These are phyloP conservation scores for Schizochytrium sp. DNA, from an alignment of 108 stramenopile genomes.

Conservation along the genomic window DNA sequence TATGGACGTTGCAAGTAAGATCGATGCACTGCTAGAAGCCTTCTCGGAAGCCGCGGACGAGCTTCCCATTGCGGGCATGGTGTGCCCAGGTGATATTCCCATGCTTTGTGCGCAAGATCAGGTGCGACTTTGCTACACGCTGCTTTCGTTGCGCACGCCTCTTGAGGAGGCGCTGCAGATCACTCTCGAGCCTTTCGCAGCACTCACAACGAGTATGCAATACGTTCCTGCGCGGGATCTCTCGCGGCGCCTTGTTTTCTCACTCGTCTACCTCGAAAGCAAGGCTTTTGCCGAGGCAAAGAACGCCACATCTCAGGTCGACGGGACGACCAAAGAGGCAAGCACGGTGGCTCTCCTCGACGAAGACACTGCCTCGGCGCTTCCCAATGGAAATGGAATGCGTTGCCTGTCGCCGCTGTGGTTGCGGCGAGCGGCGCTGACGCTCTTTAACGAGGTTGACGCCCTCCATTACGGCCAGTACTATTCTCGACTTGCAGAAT, in stretches of 20 bases:
- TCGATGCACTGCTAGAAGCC: not conserved
- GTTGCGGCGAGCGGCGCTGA: not conserved
- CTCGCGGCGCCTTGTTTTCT: not conserved
- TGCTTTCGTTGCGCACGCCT: not conserved
- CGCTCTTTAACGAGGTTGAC: too few relatives aligned
- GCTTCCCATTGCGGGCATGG: not conserved
- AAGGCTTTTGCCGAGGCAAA: too few relatives aligned
- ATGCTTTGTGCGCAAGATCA: not conserved
- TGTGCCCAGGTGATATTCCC: not conserved
- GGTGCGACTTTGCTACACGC: not conserved
- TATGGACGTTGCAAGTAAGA: not conserved
- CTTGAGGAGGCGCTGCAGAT: not conserved
- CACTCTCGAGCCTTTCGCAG: not conserved
- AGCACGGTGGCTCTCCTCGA: too few relatives aligned
- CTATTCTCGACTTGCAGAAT: not conserved
- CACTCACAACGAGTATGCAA: not conserved
- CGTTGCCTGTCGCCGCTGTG: not conserved
- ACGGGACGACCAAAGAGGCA: too few relatives aligned
- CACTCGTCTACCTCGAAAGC: not conserved
- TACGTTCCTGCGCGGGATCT: not conserved
- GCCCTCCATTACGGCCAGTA: too few relatives aligned
- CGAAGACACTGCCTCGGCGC: too few relatives aligned
- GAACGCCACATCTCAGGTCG: too few relatives aligned
- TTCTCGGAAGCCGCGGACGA: not conserved
- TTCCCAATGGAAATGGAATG: too few relatives aligned